Evolutionary conservation across 2,329 filamentous ascomycete genomes (phyloP), one percentile per base, ranked within the genome.

Genomic region (Aspergillus persii): DNA sequence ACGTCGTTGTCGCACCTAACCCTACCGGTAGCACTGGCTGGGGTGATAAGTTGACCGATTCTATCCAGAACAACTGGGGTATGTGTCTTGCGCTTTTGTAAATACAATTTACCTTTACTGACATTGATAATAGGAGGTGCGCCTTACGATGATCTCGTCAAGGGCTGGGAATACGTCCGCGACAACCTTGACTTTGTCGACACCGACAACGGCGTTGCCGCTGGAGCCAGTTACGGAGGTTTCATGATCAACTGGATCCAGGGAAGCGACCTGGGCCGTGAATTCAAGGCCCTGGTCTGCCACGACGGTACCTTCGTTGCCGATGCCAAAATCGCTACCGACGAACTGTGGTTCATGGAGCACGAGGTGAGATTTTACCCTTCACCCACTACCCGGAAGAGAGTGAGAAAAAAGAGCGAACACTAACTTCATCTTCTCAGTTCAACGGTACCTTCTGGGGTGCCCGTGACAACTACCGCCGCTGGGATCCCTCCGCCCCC

Each of bases 201-300:
- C 60, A 75, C 75, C 0, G 66, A 70, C 27, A 66, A 71, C 48
- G 74, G 72, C n/a, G 70, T 79, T 50, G 76, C 74, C 53, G 74
- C 74, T 3, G 77, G 77, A 15, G 76, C 75, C 50, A 74, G 71
- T 52, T 79, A 73, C 60, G 77, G 77, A 53, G 77, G 74, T 0
- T 79, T 77, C 68, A 83, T 83, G 71, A 72, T 76, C 69, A 84
- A 96, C 73, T 96, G 93, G 92, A 92, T 96, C 67, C 92, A 96
- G 76, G 93, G 93, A 7, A 89, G 95, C 63, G 83, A 86, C 1
- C 83, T 97, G 0, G 92, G 92, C 23, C 86, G 91, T 30, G 86
- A 89, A 66, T 96, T 97, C 83, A 91, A 91, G 75, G 92, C 92
- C 0, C 82, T 97, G 3, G 92, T 96, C 30, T 92, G 88, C 68